A percentile compares a stretch with the other conserved stretches of the same genome.
These are phyloP conservation scores for Metarhizium album DNA, from an alignment of 2,329 filamentous ascomycete species.

Conservation along the genomic window DNA sequence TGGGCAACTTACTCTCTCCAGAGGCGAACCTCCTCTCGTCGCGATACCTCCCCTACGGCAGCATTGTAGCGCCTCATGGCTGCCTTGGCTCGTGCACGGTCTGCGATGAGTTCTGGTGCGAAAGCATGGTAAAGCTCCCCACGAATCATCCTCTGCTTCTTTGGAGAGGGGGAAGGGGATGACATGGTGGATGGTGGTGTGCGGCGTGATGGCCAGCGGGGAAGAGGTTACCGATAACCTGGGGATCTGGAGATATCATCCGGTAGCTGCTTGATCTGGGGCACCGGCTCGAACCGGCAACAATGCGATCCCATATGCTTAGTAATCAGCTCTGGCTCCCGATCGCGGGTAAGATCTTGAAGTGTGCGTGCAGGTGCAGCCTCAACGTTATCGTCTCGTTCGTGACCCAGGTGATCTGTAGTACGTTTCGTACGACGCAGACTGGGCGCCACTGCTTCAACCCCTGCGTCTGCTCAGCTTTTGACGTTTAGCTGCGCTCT, in stretches of 20 bases:
- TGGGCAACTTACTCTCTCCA: constrained; percentile 7
- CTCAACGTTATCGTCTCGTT: no score
- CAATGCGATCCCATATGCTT: neutral
- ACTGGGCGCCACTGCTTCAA: neutral
- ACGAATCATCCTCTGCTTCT: constrained; percentile 5
- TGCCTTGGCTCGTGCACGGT: constrained; percentile 2
- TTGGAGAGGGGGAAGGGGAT: constrained; percentile 1
- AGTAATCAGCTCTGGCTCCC: neutral
- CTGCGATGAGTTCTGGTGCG: constrained; percentile 3
- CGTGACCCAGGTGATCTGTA: no score
- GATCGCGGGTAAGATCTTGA: neutral
- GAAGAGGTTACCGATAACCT: neutral
- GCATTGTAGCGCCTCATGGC: constrained; percentile 5
- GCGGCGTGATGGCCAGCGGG: neutral
- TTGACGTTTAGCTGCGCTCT: neutral
- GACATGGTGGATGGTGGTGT: constrained; percentile 2
- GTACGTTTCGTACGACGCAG: no score
- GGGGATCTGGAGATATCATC: neutral
- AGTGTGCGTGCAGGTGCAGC: no score
- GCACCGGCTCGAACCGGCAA: neutral
- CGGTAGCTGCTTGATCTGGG: neutral
- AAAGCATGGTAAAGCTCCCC: constrained; percentile 6
- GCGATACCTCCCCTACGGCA: constrained; percentile 1
- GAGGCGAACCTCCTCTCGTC: constrained; percentile 5
- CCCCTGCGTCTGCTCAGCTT: neutral